These are phyloP conservation scores for Laetiporus sulphureus DNA, from an alignment of 1,284 basidiomycete species.

Conservation along the genomic window DNA sequence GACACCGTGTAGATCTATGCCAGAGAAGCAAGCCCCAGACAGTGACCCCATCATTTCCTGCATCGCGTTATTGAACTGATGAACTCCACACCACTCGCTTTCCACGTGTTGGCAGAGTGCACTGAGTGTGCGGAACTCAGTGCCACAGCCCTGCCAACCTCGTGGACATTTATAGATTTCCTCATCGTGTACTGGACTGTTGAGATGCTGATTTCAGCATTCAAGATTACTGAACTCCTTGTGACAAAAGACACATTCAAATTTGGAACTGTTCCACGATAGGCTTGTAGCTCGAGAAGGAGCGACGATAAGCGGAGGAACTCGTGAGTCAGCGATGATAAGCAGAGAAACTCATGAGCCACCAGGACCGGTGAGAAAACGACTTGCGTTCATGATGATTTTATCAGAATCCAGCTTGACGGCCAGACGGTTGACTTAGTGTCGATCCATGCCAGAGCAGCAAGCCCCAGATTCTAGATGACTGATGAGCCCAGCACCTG, in stretches of 20 bases:
- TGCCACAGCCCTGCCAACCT: conserved; percentile 15
- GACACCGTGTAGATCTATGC: conserved; percentile 23
- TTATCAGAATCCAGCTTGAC: conserved; percentile 20
- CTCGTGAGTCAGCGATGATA: conserved; percentile 4
- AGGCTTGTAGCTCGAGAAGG: conserved; percentile 27
- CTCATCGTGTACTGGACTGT: conserved; percentile 21
- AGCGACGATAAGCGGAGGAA: background rate
- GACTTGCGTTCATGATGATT: conserved; percentile 26
- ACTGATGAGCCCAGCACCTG: conserved; percentile 23
- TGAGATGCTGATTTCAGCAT: conserved; percentile 15
- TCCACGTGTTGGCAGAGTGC: conserved; percentile 26
- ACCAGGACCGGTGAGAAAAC: conserved; percentile 20
- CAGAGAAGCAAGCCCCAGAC: conserved; percentile 23
- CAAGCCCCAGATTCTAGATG: conserved; percentile 29
- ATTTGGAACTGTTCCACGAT: conserved; percentile 30
- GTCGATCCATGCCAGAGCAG: conserved; percentile 23
- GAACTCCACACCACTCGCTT: conserved; percentile 17
- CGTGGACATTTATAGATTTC: conserved; percentile 19
- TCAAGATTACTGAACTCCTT: conserved; percentile 11
- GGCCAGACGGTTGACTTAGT: conserved; percentile 21
- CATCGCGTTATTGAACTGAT: background rate
- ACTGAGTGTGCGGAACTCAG: conserved; percentile 23
- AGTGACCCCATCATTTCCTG: too few species aligned
- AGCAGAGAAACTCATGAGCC: conserved; percentile 6
- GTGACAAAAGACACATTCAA: conserved; percentile 32